A percentile compares a stretch with the other conserved stretches of the same genome.
phyloP scores from a whole-genome alignment of 805 yeast species.

The Yarrowia yakushimensis region DNA sequence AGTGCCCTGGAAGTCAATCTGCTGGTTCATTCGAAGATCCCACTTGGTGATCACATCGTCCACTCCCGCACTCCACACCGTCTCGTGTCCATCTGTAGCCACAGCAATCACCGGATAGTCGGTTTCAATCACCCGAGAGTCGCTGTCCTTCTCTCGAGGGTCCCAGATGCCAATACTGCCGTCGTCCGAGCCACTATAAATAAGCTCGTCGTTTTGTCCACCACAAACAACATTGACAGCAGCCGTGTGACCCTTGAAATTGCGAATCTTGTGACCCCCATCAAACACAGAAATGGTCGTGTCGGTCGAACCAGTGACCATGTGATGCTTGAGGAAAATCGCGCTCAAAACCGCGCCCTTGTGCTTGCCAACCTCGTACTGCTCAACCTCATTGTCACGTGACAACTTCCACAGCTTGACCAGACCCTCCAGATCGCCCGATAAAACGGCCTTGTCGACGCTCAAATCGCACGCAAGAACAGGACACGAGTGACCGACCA shows the following conservation, averaged over 20 bases:
- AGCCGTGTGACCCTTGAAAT: slow-evolving; percentile 49
- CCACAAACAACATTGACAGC: slow-evolving; percentile 55
- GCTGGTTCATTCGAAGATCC: slow-evolving; percentile 49
- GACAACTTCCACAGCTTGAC: slow-evolving; percentile 12
- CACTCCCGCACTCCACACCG: slow-evolving; percentile 59
- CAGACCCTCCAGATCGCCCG: slow-evolving; percentile 14
- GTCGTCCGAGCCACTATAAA: slow-evolving; percentile 63
- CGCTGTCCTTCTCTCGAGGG: slow-evolving; percentile 48
- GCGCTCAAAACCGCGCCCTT: slow-evolving; percentile 62
- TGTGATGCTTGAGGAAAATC: slow-evolving; percentile 50
- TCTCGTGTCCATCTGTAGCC: slow-evolving; percentile 42
- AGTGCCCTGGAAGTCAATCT: slow-evolving; percentile 42
- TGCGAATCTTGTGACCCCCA: slow-evolving; percentile 48
- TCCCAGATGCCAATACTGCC: slow-evolving; percentile 66
- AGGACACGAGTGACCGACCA: neutral
- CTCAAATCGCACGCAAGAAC: slow-evolving; percentile 4
- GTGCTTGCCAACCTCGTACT: slow-evolving; percentile 47
- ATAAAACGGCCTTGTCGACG: neutral
- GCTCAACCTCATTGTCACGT: slow-evolving; percentile 44
- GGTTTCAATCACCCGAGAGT: slow-evolving; percentile 41
- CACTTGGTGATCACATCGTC: slow-evolving; percentile 61
- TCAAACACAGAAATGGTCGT: slow-evolving; percentile 62
- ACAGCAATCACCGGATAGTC: slow-evolving; percentile 60
- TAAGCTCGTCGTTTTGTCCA: slow-evolving; percentile 37
- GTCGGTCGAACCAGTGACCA: slow-evolving; percentile 61